These are phyloP conservation scores for Picea glauca DNA, from an alignment of 75 land plant species.

Conservation along the genomic window DNA sequence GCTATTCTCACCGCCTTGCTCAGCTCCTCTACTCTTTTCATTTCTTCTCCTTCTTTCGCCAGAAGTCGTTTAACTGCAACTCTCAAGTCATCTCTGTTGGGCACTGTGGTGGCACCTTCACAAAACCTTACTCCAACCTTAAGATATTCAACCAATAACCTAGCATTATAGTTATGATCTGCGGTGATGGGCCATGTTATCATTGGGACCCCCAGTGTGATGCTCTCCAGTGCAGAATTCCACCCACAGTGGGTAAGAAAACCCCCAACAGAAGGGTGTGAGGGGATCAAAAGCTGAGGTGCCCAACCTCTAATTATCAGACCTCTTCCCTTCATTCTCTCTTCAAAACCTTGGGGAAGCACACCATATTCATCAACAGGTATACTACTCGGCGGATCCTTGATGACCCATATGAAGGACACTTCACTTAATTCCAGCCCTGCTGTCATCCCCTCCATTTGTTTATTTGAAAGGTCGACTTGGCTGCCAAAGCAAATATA, in stretches of 20 bases:
- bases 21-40: not conserved
- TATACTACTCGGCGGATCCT: not conserved
- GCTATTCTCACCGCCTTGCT: not conserved
- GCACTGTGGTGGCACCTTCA: too few species aligned
- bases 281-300: conserved; percentile 13
- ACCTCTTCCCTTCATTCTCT: conserved; percentile 8
- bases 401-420: not conserved
- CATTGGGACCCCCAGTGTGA: conserved; percentile 15
- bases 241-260: conserved; percentile 23
- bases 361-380: not conserved
- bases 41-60: not conserved
- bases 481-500: not conserved
- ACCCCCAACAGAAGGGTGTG: conserved; percentile 7
- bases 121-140: not conserved
- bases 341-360: not conserved
- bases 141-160: not conserved
- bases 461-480: not conserved
- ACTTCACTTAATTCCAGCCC: not conserved
- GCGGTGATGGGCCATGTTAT: conserved; percentile 15
- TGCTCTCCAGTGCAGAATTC: conserved; percentile 14
- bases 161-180: conserved; percentile 7
- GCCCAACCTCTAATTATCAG: conserved; percentile 19
- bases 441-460: not conserved
- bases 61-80: too few species aligned
- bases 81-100: too few species aligned